Conservation (phyloP, 2,329 filamentous ascomycete species). For the Fusarium mexicanum region DNA sequence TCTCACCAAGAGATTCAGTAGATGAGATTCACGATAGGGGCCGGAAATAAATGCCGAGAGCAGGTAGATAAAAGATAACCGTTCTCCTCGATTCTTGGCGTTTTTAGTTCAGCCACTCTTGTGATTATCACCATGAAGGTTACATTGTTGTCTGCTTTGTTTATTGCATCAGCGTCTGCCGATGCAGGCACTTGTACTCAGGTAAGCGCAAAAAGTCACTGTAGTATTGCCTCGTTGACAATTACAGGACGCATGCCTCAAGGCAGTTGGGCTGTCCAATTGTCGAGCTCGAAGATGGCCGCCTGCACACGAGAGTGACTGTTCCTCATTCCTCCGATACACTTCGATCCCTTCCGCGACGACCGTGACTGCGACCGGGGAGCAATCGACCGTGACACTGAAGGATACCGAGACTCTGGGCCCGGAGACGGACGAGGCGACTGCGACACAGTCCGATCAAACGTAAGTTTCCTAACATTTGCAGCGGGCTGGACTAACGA, state of each 20-base stretch:
- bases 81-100: background rate
- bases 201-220: rapidly evolving
- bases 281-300: background rate
- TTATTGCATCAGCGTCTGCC: background rate
- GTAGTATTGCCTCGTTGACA: rapidly evolving
- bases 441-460: background rate
- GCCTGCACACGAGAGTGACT: background rate
- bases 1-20: background rate
- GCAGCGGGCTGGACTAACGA: background rate
- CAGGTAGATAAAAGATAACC: background rate
- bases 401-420: background rate
- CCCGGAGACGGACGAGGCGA: background rate
- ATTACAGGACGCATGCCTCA: background rate
- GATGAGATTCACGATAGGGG: background rate
- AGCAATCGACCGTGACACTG: background rate
- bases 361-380: background rate
- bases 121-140: background rate
- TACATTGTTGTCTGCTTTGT: background rate
- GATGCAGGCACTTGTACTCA: background rate
- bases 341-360: background rate
- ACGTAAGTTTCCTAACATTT: background rate
- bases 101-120: background rate
- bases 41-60: rapidly evolving
- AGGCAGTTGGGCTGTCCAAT: background rate
- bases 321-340: background rate